Base-by-base conservation (phyloP, 2,329 filamentous ascomycete genomes). In the Stemphylium lycopersici region DNA sequence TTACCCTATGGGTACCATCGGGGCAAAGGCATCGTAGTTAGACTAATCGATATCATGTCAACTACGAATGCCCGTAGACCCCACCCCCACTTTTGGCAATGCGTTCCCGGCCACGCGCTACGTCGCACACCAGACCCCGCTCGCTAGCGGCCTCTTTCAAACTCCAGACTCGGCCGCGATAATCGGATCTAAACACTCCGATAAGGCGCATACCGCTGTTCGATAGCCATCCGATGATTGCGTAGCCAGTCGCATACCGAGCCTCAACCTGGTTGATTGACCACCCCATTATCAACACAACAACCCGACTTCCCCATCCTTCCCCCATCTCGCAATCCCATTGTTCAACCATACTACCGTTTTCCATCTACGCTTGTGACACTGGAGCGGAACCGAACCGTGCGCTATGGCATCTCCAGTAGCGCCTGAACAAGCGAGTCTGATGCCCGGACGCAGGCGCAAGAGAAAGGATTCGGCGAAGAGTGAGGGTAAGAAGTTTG, bases 401-500 rank as follows among this genome's bases (percentile, higher is more conserved):
- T 48, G 43, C 43, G 51, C 52, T 20, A 68, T 69, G 65, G 42
- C 51, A 56, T 58, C 63, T 34, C 10, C 26, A 29, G 59, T 56
- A 33, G 45, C 52, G 40, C 61, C 61, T 10, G 51, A 59, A 37
- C 46, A 57, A 16, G 26, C 56, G 15, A 59, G 33, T 20, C 59
- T 76, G 51, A 80, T 63, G 58, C 55, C 90, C 72, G 16, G 29
- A 20, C 81, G 87, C 59, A 80, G 87, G 61, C 80, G 89, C 55
- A 92, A 88, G 76, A 84, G 89, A 65, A 91, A 58, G 51, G 61
- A 66, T 67, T 43, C 48, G 24, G 56, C 50, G 20, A 69, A 67
- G 42, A 62, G 52, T 33, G 67, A 62, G 2, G 59, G 58, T 68
- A 92, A 90, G 77, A 84, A 80, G 80, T 80, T 76, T 53, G 59